Evolutionary conservation across 164 flowering plant genomes (phyloP), one percentile per base, ranked within the genome.

Genomic region (Nymphaea colorata): DNA sequence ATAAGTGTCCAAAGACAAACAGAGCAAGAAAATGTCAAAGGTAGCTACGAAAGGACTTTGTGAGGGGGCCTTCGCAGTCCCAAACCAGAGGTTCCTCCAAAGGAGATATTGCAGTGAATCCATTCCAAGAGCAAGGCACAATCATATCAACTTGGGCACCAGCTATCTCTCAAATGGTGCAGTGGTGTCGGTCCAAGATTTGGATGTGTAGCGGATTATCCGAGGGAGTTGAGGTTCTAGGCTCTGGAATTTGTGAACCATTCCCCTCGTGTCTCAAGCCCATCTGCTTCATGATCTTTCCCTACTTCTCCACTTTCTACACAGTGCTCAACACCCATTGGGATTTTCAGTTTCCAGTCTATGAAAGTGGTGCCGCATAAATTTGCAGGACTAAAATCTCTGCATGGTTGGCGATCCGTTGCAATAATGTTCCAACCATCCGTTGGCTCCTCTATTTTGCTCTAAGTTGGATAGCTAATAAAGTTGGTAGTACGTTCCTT

Each of bases 111-210:
- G 73, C 76, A 86, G 71, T 80, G 98, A 69, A 90, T 93, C 69
- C 84, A 89, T 69, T 86, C 97, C 16, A 90, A 89, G 79, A 86
- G 84, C 63, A 74, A 78, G 4, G 79, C 78, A 16, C 75, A 73
- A 7, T 86, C 96, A 53, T 89, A 86, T 47, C 91, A 93, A 66
- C 71, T 89, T 43, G 92, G 94, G 4, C 77, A 84, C 71, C 96
- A 89, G 65, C 72, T 87, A 11, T 77, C 94, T 0, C 66, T 78
- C 53, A 86, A 82, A 72, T 94, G 97, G 97, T 78, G 90, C 36
- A 85, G 88, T 0, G 97, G 97, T 14, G 88, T 85, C 64, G 98
- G 98, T 15, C 91, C 97, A 0, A 84, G 96, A 75, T 89, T 89
- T 25, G 97, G 96, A 2, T 93, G 94, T 47, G 79, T 89, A 43